Evolutionary conservation across 1,139 yeast genomes (phyloP).

Genomic region (Scheffersomyces lignicola): DNA sequence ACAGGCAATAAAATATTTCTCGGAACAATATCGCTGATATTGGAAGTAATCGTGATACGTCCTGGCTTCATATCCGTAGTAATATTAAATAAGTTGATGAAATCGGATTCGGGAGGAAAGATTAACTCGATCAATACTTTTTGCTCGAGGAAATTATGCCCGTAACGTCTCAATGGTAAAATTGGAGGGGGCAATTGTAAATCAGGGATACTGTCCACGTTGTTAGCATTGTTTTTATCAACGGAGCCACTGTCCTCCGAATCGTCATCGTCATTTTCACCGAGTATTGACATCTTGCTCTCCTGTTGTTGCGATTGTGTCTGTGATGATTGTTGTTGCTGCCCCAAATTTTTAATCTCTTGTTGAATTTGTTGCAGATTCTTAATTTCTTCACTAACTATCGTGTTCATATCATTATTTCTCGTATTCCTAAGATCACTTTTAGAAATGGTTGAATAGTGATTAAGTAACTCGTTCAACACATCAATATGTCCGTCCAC

Average conservation of each 20-base stretch:
- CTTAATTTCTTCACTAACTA: slow-evolving; percentile 3
- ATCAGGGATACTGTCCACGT: slow-evolving; percentile 76
- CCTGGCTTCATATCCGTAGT: slow-evolving; percentile 48
- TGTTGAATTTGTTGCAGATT: slow-evolving; percentile 5
- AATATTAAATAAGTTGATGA: slow-evolving; percentile 53
- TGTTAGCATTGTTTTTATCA: slow-evolving; percentile 22
- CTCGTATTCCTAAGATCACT: slow-evolving; percentile 5
- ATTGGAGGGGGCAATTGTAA: slow-evolving; percentile 94
- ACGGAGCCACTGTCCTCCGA: slow-evolving; percentile 40
- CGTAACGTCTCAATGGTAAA: slow-evolving; percentile 87
- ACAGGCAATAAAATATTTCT: slow-evolving; percentile 80
- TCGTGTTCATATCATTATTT: slow-evolving; percentile 1
- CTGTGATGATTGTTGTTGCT: slow-evolving; percentile 4
- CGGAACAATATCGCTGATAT: slow-evolving; percentile 74
- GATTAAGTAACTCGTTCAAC: slow-evolving; percentile 59
- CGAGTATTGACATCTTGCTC: slow-evolving; percentile 28
- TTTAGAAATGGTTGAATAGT: slow-evolving; percentile 16
- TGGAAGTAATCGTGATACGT: slow-evolving; percentile 73
- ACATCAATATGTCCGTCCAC: slow-evolving; percentile 91
- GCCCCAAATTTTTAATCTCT: slow-evolving; percentile 7
- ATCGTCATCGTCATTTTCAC: slow-evolving; percentile 34
- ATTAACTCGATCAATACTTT: slow-evolving; percentile 79
- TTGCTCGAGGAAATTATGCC: slow-evolving; percentile 91
- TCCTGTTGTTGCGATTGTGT: slow-evolving; percentile 3
- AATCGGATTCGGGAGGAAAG: slow-evolving; percentile 55